Conservation (phyloP, 2,329 filamentous ascomycete species). For the Diaporthe sp. region DNA sequence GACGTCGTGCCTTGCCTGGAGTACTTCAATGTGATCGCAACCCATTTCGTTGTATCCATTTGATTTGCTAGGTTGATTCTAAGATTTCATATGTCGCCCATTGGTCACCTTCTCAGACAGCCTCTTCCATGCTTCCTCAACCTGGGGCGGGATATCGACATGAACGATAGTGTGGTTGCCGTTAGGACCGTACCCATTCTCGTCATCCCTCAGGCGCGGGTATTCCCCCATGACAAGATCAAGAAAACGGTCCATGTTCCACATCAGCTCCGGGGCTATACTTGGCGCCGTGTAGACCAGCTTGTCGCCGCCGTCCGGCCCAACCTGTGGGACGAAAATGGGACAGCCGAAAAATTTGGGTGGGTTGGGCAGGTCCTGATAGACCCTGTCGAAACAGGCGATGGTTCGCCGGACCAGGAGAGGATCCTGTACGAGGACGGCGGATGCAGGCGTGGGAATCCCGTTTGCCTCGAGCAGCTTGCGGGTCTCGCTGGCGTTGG, state of each 20-base stretch:
- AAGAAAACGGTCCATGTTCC: not conserved
- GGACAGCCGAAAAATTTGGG: slow-evolving; percentile 7
- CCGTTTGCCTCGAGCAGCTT: slow-evolving; percentile 7
- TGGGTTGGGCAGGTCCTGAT: slow-evolving; percentile 2
- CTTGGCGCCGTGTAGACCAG: not conserved
- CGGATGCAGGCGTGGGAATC: not conserved
- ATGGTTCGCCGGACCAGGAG: not conserved
- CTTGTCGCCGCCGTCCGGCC: not conserved
- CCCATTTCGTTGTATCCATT: not conserved
- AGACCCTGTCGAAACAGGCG: slow-evolving; percentile 4
- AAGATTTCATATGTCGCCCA: not conserved
- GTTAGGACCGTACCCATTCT: slow-evolving; percentile 12
- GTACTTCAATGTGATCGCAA: not conserved
- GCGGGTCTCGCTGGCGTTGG: slow-evolving; percentile 16
- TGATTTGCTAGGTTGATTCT: not conserved
- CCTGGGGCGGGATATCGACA: not conserved
- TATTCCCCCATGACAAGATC: slow-evolving; percentile 1
- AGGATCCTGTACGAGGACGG: not conserved
- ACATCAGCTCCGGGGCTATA: not conserved
- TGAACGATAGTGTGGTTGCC: slow-evolving; percentile 14
- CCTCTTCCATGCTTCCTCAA: slow-evolving; percentile 15
- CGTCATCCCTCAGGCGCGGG: not conserved
- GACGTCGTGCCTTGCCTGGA: not conserved
- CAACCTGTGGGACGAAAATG: not conserved
- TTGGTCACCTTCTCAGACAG: not conserved